These are phyloP conservation scores for Starmerella bombicola DNA, from an alignment of 805 yeast genomes.

Conservation along the genomic window DNA sequence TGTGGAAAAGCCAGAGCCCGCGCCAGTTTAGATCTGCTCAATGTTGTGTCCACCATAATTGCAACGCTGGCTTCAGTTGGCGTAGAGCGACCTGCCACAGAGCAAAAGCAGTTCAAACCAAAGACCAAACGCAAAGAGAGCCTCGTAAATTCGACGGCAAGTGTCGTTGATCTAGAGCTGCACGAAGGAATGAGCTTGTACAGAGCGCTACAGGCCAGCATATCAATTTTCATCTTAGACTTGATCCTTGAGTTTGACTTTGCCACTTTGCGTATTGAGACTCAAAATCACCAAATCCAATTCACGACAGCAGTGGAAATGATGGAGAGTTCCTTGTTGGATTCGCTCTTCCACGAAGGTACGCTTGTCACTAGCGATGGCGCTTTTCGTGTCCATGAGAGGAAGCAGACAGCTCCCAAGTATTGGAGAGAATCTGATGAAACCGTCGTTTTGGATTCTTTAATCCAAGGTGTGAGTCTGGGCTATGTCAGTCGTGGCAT, in stretches of 20 bases:
- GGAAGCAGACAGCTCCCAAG: background rate
- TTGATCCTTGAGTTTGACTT: conserved; percentile 14
- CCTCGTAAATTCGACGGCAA: background rate
- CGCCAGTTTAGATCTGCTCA: conserved; percentile 19
- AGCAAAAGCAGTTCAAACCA: no score
- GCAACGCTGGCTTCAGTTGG: background rate
- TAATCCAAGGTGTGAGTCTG: conserved; percentile 15
- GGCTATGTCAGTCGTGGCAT: conserved; percentile 17
- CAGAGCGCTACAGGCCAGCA: conserved; percentile 11
- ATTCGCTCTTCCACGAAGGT: conserved; percentile 19
- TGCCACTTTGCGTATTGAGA: conserved; percentile 17
- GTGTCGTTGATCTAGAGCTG: background rate
- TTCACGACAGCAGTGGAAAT: conserved; percentile 17
- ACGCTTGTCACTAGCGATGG: conserved; percentile 14
- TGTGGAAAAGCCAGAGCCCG: conserved; percentile 21
- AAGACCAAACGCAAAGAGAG: background rate
- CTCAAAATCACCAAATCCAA: conserved; percentile 22
- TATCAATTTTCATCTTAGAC: conserved; percentile 18
- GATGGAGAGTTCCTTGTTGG: conserved; percentile 2
- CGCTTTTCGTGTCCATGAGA: conserved; percentile 17
- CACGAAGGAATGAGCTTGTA: background rate
- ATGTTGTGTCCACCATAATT: conserved; percentile 12
- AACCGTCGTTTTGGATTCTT: conserved; percentile 20
- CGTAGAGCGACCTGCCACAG: background rate
- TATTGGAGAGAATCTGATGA: background rate